Conservation (phyloP, 176 grass and related monocot species). For the Urochloa ruziziensis region DNA sequence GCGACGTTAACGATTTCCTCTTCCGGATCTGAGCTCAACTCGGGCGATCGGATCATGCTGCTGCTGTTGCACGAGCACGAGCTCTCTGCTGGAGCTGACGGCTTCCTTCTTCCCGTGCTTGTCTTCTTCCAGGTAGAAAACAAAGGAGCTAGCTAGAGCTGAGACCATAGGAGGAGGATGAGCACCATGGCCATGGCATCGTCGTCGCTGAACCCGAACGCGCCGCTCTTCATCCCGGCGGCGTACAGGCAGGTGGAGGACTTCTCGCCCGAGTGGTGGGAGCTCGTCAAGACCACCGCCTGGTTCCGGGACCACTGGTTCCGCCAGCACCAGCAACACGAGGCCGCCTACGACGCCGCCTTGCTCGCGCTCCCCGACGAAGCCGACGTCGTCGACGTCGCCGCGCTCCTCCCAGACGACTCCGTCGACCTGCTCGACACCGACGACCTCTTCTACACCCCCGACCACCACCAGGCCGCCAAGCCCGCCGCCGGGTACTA, state of each 20-base stretch:
- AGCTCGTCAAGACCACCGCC: slow-evolving; percentile 84
- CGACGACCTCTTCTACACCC: slow-evolving; percentile 47
- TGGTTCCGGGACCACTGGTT: slow-evolving; percentile 99
- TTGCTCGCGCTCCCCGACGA: slow-evolving; percentile 42
- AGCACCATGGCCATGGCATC: slow-evolving; percentile 33
- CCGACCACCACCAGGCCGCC: background rate
- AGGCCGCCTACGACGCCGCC: slow-evolving; percentile 21
- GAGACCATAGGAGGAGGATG: slow-evolving; percentile 13
- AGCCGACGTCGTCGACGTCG: slow-evolving; percentile 40
- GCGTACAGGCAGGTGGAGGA: slow-evolving; percentile 85
- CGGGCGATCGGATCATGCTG: background rate
- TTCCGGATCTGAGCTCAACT: background rate
- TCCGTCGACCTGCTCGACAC: slow-evolving; percentile 73
- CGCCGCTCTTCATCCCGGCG: slow-evolving; percentile 87
- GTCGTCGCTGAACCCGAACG: slow-evolving; percentile 90
- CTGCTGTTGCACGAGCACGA: background rate
- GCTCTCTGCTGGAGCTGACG: background rate
- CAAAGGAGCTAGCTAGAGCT: too few relatives aligned
- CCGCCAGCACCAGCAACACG: slow-evolving; percentile 71
- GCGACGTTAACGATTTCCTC: background rate
- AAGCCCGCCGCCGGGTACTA: background rate
- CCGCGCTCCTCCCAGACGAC: slow-evolving; percentile 69
- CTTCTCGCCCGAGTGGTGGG: slow-evolving; percentile 94
- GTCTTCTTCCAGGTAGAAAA: background rate
- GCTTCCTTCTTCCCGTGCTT: background rate